phyloP scores from a whole-genome alignment of 139 green algal genomes.

The Picochlorum sp. region DNA sequence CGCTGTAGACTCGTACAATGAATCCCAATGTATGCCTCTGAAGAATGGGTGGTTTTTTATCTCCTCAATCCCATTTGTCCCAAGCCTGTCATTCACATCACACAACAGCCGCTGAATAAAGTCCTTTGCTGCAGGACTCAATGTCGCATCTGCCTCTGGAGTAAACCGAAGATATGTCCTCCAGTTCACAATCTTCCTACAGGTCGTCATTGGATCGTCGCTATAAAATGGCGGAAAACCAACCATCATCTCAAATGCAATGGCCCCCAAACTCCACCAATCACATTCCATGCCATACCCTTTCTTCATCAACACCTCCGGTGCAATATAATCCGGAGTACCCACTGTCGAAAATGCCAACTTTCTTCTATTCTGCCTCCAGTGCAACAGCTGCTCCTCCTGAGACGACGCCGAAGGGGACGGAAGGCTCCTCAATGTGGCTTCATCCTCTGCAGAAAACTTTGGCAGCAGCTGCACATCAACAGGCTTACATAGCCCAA shows the following conservation, averaged over 20 bases:
- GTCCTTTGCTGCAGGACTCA: constrained; percentile 45
- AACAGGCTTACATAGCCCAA: constrained; percentile 95
- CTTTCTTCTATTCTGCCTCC: constrained; percentile 68
- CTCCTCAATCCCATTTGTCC: constrained; percentile 51
- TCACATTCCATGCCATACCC: constrained; percentile 97
- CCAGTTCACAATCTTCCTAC: constrained; percentile 94
- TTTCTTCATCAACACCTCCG: constrained; percentile 93
- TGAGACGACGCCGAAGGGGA: constrained; percentile 18
- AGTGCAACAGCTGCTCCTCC: constrained; percentile 48
- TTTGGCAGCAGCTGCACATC: constrained; percentile 53
- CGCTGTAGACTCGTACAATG: constrained; percentile 47
- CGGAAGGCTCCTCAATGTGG: constrained; percentile 3
- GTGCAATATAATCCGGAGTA: constrained; percentile 93
- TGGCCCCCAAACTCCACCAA: constrained; percentile 95
- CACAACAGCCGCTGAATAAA: constrained; percentile 89
- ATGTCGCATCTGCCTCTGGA: constrained; percentile 47
- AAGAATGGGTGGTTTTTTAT: constrained; percentile 91
- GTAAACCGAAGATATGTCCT: constrained; percentile 83
- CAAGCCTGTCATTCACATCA: constrained; percentile 89
- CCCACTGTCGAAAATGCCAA: constrained; percentile 89
- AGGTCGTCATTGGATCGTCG: constrained; percentile 58
- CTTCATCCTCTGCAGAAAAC: constrained; percentile 31
- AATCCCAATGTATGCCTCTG: constrained; percentile 71
- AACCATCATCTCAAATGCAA: constrained; percentile 97
- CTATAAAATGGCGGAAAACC: constrained; percentile 96